Base-by-base conservation (phyloP, 2,329 filamentous ascomycete genomes). In the Myriosclerotinia scirpicola region DNA sequence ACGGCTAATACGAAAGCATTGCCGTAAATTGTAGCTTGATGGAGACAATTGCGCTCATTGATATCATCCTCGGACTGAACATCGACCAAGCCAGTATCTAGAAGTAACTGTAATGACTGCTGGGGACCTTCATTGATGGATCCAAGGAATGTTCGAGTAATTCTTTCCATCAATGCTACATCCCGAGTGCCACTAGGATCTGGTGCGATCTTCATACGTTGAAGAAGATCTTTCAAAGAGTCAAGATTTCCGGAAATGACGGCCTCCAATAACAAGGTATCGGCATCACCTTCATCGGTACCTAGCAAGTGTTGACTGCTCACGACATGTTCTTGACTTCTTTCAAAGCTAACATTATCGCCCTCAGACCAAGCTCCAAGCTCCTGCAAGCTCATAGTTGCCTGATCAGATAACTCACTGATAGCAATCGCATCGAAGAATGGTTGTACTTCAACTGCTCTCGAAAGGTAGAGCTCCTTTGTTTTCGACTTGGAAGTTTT, bases 401-500 rank as follows among this genome's bases (percentile, higher is more conserved):
- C 95, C 80, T 97, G 93, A 72, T 99, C 95, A 5, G 95, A 97
- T 14, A 99, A 85, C 75, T 96, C 94, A 78, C 93, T 96, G 75
- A 99, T 96, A 73, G 98, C 93, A 71, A 96, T 92, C 55, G 94
- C 89, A 78, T 99, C 98, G 84, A 98, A 99, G 78, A 96, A 98
- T 8, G 95, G 95, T 75, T 98, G 95, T 9, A 98, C 93, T 78
- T 99, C 95, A 69, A 99, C 94, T 11, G 95, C 95, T 68, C 95
- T 86, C 12, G 96, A 96, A 46, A 99, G 87, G 77, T 98, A 99
- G 52, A 98, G 85, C 80, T 98, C 95, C 79, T 99, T 99, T 68
- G 95, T 97, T 78, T 94, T 94, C 62, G 94, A 98, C 84, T 98
- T 99, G 72, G 94, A 97, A 1, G 93, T 97, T 85, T 99, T 99